Percentiles rank a stretch among this genome's conserved stretches.
Conservation (phyloP, 2,329 filamentous ascomycete species). For the Bisporella sp. region DNA sequence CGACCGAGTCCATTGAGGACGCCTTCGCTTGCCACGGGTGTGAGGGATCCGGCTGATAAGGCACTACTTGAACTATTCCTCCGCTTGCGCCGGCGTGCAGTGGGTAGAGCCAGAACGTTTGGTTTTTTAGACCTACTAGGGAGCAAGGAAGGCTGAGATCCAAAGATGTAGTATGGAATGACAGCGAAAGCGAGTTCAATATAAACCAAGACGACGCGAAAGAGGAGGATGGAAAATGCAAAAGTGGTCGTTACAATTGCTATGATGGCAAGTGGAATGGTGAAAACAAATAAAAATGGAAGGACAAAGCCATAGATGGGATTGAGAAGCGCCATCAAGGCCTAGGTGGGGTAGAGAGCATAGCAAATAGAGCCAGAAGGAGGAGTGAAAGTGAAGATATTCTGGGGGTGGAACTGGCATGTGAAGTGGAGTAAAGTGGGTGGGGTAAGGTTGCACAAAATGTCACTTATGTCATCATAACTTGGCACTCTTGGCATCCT, state of each 20-base stretch:
- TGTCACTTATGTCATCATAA: too few species aligned
- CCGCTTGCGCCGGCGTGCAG: slow-evolving; percentile 15
- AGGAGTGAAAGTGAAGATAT: too few species aligned
- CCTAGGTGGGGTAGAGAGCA: background rate
- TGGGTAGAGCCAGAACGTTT: background rate
- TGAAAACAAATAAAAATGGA: slow-evolving; percentile 55
- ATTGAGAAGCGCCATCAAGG: slow-evolving; percentile 44
- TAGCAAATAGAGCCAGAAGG: too few species aligned
- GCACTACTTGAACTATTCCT: slow-evolving; percentile 24
- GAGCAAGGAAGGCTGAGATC: slow-evolving; percentile 3
- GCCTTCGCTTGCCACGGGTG: slow-evolving; percentile 20
- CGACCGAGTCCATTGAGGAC: slow-evolving; percentile 36
- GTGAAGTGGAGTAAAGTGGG: too few species aligned
- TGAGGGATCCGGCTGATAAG: slow-evolving; percentile 25
- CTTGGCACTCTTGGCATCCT: too few species aligned
- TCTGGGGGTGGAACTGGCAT: too few species aligned
- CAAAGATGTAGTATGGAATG: slow-evolving; percentile 45
- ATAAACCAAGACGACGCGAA: slow-evolving; percentile 56
- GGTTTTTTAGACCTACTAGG: background rate
- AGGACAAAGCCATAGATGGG: slow-evolving; percentile 50
- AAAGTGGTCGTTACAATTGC: slow-evolving; percentile 57
- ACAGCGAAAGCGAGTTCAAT: slow-evolving; percentile 54
- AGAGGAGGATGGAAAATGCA: slow-evolving; percentile 53
- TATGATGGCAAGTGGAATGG: slow-evolving; percentile 55
- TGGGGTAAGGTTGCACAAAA: too few species aligned